A percentile compares a stretch with the other conserved stretches of the same genome.
Evolutionary conservation across 768 basidiomycete genomes (phyloP).

Genomic region (Suillus clintonianus): DNA sequence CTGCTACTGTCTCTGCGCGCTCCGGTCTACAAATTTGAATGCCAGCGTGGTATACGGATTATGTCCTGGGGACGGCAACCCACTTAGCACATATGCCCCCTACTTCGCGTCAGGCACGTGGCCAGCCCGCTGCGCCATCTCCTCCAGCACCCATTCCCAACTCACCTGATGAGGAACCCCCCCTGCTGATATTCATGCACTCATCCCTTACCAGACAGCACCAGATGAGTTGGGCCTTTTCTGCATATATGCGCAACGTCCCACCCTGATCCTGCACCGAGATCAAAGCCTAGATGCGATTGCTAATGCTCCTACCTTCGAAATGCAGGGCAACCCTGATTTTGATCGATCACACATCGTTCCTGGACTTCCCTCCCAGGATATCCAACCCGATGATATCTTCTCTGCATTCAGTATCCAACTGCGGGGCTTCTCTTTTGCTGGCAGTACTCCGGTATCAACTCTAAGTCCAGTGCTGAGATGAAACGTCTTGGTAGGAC

Average conservation of each 20-base stretch:
- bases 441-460: conserved; percentile 33
- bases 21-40: not conserved
- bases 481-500: conserved; percentile 26
- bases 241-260: not conserved
- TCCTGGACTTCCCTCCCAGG: not conserved
- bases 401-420: conserved; percentile 19
- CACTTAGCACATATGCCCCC: conserved; percentile 1
- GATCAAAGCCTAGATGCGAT: not conserved
- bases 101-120: not conserved
- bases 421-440: conserved; percentile 28
- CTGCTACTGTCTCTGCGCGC: not conserved
- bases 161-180: not conserved
- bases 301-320: not conserved
- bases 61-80: not conserved
- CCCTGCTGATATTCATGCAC: not conserved
- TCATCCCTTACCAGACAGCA: not conserved
- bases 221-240: conserved; percentile 3
- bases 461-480: conserved; percentile 27
- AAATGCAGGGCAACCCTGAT: not conserved
- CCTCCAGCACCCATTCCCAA: too few relatives aligned
- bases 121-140: not conserved
- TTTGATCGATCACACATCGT: not conserved
- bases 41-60: conserved; percentile 1
- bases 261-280: not conserved
- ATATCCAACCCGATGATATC: not conserved